Conservation (phyloP, 1,284 basidiomycete species). For the Coniophora puteana region DNA sequence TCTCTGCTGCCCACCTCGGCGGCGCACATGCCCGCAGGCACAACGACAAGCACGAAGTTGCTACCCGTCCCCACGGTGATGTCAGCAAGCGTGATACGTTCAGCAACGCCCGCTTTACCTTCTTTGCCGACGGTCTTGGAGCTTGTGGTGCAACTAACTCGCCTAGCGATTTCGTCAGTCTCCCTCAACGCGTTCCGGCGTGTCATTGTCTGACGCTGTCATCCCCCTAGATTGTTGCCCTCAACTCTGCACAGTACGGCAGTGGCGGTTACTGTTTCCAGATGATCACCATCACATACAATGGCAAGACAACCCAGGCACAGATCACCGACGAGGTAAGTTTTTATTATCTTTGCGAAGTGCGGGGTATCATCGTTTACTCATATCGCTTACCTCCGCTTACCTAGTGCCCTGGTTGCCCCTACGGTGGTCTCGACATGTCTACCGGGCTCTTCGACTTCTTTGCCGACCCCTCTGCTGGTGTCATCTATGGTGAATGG, state of each 20-base stretch:
- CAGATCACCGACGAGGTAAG: slow-evolving; percentile 52
- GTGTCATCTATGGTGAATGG: slow-evolving; percentile 44
- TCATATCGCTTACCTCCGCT: slow-evolving; percentile 1
- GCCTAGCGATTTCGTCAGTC: slow-evolving; percentile 22
- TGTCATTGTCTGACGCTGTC: background rate
- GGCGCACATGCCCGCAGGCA: slow-evolving; percentile 20
- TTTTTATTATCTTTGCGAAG: too few species aligned
- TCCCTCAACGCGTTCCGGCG: background rate
- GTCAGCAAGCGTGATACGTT: slow-evolving; percentile 21
- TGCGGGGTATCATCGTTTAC: background rate
- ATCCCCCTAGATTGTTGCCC: slow-evolving; percentile 29
- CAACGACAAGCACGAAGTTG: slow-evolving; percentile 21
- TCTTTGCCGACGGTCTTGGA: slow-evolving; percentile 24
- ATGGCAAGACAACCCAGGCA: slow-evolving; percentile 49
- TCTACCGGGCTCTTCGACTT: slow-evolving; percentile 51
- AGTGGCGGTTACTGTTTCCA: slow-evolving; percentile 46
- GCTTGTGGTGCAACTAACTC: slow-evolving; percentile 19
- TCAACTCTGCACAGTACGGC: slow-evolving; percentile 34
- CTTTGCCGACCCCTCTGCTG: slow-evolving; percentile 32
- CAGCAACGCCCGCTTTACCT: slow-evolving; percentile 23
- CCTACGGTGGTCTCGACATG: slow-evolving; percentile 54
- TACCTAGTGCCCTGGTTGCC: slow-evolving; percentile 52
- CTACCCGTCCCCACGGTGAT: slow-evolving; percentile 19
- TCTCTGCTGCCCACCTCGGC: slow-evolving; percentile 17
- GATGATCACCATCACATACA: slow-evolving; percentile 50